Percentiles rank a stretch among this genome's conserved stretches.
Evolutionary conservation across 192 early-diverging fungal species (phyloP).

Genomic region (Entophlyctis luteolus): DNA sequence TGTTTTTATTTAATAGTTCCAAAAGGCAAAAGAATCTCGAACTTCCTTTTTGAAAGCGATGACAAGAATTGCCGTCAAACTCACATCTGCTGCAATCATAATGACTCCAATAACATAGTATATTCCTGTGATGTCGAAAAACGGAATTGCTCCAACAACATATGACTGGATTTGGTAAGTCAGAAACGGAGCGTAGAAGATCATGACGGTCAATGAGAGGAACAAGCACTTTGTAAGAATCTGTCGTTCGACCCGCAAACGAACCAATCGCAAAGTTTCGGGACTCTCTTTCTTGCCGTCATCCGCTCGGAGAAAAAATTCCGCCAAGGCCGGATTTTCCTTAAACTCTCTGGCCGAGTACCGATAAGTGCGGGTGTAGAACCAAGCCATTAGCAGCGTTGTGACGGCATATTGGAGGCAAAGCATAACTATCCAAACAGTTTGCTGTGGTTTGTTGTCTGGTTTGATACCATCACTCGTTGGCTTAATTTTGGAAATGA

Average conservation of each 20-base stretch:
- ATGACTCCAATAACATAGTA: not conserved
- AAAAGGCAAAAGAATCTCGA: not conserved
- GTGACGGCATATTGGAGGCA: not conserved
- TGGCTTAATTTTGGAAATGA: too few relatives aligned
- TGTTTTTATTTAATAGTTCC: too few relatives aligned
- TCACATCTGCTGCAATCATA: not conserved
- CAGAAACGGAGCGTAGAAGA: too few relatives aligned
- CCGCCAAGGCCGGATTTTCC: slow-evolving; percentile 3
- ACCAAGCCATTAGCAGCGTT: not conserved
- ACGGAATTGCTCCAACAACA: not conserved
- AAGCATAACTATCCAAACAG: not conserved
- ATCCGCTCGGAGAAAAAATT: not conserved
- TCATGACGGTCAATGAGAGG: not conserved
- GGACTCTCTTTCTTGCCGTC: slow-evolving; percentile 1
- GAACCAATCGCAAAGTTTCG: not conserved
- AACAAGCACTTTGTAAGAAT: slow-evolving; percentile 10
- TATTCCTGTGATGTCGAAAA: not conserved
- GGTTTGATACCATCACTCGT: slow-evolving; percentile 8
- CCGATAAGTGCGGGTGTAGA: slow-evolving; percentile 16
- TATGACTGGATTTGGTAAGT: slow-evolving; percentile 10
- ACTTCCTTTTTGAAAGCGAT: slow-evolving; percentile 4
- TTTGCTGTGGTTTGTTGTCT: not conserved
- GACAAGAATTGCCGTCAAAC: not conserved
- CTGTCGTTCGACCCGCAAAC: slow-evolving; percentile 5
- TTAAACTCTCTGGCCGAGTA: slow-evolving; percentile 8